Evolutionary conservation across 345 rosid species (phyloP).

Genomic region (Lenwebbia sp.): DNA sequence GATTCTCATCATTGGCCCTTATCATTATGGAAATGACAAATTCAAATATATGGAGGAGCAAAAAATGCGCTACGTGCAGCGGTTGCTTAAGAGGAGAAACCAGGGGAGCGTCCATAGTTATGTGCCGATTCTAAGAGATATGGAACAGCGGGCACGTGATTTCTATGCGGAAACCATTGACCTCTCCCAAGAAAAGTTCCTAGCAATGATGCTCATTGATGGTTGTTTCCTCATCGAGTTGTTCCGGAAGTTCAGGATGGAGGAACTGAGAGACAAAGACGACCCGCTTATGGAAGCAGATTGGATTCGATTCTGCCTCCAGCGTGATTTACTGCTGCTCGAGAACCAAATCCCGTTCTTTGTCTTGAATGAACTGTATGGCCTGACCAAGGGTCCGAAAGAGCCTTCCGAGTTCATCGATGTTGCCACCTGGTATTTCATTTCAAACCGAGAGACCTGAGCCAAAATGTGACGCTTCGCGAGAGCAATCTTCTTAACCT

Average conservation of each 20-base stretch:
- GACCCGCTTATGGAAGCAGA: not conserved
- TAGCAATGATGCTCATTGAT: not conserved
- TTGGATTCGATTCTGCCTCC: not conserved
- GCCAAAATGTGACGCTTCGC: too few relatives aligned
- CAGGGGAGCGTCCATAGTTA: not conserved
- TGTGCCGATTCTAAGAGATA: not conserved
- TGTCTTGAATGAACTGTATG: not conserved
- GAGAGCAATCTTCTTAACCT: not conserved
- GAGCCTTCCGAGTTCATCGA: rapidly evolving
- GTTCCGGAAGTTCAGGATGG: not conserved
- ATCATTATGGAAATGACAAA: not conserved
- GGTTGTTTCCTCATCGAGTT: not conserved
- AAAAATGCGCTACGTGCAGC: not conserved
- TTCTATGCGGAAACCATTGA: not conserved
- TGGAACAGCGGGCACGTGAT: not conserved
- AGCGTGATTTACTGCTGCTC: not conserved
- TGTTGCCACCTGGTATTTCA: not conserved
- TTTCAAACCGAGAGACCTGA: too few relatives aligned
- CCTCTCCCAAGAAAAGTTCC: not conserved
- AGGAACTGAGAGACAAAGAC: rapidly evolving
- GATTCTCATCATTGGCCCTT: not conserved
- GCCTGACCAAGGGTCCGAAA: not conserved
- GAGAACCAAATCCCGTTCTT: not conserved
- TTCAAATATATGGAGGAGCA: not conserved
- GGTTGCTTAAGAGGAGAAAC: not conserved